Evolutionary conservation across 1,284 basidiomycete species (phyloP).

Genomic region (Marasmius sp.): DNA sequence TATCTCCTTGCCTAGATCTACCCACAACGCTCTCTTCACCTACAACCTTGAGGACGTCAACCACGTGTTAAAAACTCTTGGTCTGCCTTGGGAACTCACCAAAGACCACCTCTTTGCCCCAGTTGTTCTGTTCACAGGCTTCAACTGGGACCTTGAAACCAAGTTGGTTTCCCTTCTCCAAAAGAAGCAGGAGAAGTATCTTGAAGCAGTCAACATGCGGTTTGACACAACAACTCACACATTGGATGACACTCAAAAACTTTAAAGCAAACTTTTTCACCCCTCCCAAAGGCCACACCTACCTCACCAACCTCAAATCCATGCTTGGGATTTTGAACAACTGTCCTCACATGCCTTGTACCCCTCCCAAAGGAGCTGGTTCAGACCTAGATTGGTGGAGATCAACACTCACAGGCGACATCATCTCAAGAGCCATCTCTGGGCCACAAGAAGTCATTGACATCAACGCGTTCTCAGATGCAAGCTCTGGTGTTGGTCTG

Average conservation of each 20-base stretch:
- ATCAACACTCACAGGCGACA: no score
- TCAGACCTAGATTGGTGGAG: no score
- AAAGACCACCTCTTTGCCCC: slow-evolving; percentile 18
- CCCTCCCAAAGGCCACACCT: slow-evolving; percentile 25
- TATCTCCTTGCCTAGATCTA: background rate
- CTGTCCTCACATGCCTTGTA: slow-evolving; percentile 22
- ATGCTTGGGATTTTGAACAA: slow-evolving; percentile 20
- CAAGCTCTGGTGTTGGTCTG: slow-evolving; percentile 40
- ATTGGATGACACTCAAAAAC: slow-evolving; percentile 17
- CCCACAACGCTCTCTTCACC: slow-evolving; percentile 17
- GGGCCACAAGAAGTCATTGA: slow-evolving; percentile 23
- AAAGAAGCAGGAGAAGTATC: slow-evolving; percentile 29
- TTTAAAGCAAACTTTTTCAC: slow-evolving; percentile 36
- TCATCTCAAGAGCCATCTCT: slow-evolving; percentile 28
- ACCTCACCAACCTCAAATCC: slow-evolving; percentile 30
- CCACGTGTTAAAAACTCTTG: slow-evolving; percentile 23
- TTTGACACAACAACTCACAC: no score
- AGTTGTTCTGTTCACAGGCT: slow-evolving; percentile 12
- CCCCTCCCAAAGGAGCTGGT: background rate
- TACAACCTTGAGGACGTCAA: slow-evolving; percentile 30
- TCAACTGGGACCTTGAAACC: slow-evolving; percentile 31
- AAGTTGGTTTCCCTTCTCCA: background rate
- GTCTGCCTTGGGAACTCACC: slow-evolving; percentile 30
- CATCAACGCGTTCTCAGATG: slow-evolving; percentile 38
- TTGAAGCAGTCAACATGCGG: slow-evolving; percentile 10